These are phyloP conservation scores for Alisma plantagoaquatica DNA, from an alignment of 106 monocot species.

Conservation along the genomic window DNA sequence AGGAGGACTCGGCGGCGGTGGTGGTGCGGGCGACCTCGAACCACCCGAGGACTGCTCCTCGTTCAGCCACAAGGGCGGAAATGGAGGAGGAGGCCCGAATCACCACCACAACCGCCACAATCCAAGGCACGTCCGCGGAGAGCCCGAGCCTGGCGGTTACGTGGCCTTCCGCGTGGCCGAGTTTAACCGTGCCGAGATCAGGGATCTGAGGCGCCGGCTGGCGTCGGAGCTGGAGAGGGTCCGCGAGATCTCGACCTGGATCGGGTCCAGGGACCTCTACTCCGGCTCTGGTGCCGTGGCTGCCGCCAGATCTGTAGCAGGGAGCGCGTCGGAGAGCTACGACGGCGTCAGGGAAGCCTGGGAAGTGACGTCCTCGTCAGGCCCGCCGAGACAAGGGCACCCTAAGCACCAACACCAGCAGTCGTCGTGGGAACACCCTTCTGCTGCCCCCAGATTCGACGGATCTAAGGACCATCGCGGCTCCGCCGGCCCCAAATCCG, in stretches of 20 bases:
- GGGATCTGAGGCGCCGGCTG: conserved; percentile 44
- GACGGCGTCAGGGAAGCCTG: conserved; percentile 19
- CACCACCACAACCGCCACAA: background rate
- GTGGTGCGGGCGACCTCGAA: background rate
- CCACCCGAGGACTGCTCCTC: conserved; percentile 36
- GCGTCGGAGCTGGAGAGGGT: conserved; percentile 52
- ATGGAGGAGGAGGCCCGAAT: background rate
- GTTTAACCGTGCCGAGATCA: conserved; percentile 22
- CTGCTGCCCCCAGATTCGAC: background rate
- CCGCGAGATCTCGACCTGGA: conserved; percentile 23
- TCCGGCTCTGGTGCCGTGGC: too few species aligned
- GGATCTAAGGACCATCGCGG: conserved; percentile 9
- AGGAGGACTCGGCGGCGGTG: conserved; percentile 2
- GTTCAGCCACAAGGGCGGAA: conserved; percentile 9
- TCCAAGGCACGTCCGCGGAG: background rate
- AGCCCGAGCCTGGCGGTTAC: conserved; percentile 4
- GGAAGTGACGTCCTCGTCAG: background rate
- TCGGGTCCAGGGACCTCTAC: conserved; percentile 33
- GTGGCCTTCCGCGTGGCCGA: conserved; percentile 25
- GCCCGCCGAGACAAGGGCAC: background rate
- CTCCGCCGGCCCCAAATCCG: too few species aligned
- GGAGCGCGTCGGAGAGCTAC: conserved; percentile 8
- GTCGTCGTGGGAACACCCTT: too few species aligned
- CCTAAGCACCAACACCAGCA: too few species aligned
- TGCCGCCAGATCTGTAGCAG: conserved; percentile 21